Evolutionary conservation across 345 rosid genomes (phyloP).

Genomic region (Heritiera littoralis): DNA sequence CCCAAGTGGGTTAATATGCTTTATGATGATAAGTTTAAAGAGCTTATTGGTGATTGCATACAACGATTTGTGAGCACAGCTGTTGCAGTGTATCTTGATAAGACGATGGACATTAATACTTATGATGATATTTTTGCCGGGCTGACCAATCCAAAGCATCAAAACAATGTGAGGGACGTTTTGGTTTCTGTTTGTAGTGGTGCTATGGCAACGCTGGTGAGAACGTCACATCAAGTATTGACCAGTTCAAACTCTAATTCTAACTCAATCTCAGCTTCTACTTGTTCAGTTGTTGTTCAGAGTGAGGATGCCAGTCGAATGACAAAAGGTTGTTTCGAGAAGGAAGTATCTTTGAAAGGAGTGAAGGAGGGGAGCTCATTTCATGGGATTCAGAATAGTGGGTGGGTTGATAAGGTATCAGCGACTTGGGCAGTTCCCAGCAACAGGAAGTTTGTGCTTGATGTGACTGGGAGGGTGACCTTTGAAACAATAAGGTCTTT

Average conservation of each 20-base stretch:
- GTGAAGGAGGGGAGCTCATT: constrained; percentile 29
- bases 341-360: constrained; percentile 28
- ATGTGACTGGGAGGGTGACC: constrained; percentile 90
- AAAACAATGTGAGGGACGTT: constrained; percentile 55
- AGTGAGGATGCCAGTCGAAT: constrained; percentile 21
- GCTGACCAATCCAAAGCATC: constrained; percentile 85
- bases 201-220: constrained; percentile 73
- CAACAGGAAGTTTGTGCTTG: constrained; percentile 75
- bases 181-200: constrained; percentile 76
- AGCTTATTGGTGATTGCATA: constrained; percentile 69
- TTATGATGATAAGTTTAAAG: constrained; percentile 58
- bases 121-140: constrained; percentile 80
- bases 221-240: constrained; percentile 74
- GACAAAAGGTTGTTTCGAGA: constrained; percentile 23
- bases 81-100: constrained; percentile 77
- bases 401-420: constrained; percentile 54
- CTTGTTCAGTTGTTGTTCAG: constrained; percentile 33
- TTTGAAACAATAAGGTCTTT: constrained; percentile 67
- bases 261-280: constrained; percentile 27
- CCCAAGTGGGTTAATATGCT: constrained; percentile 57
- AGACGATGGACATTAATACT: constrained; percentile 75
- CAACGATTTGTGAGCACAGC: constrained; percentile 81
- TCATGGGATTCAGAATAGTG: constrained; percentile 37
- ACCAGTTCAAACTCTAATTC: constrained; percentile 41
- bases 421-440: constrained; percentile 68